Base-by-base conservation (phyloP, 768 basidiomycete species). In the Austroboletus eburneus region DNA sequence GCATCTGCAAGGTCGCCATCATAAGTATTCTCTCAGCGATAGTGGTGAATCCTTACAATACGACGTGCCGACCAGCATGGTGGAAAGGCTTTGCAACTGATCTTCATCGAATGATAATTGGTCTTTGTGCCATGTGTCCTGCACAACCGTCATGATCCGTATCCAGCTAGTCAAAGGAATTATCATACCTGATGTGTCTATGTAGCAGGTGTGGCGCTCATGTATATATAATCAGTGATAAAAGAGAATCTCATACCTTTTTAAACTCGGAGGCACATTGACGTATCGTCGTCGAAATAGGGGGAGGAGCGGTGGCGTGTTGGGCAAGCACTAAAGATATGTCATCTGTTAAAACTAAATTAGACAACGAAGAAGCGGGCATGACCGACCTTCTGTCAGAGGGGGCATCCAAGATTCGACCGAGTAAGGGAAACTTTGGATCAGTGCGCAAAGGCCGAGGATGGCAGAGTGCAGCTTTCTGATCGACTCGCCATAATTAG, bases 351-450 rank as follows among this genome's bases (percentile, higher is more conserved):
- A 35, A 35, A 33, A 37, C 13, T 43, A 27, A 22, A 14, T 32
- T 16, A 7, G 10, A 21, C 37, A 24, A 35, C 36, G 30, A 41
- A 43, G 12, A 25, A 38, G 35, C 39, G 27, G 32, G 21, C 44
- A 23, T 29, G 35, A 6, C 71, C 33, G 56, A 86, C 87, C 78
- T 72, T 89, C 87, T 29, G 86, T 87, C 43, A 90, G 72, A 17
- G 85, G 71, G 24, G 87, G 87, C 79, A 95, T 84, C 87, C 93
- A 98, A 52, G 83, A 81, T 59, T 95, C 95, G 13, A 97, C 86
- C 2, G 92, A 93, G 68, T 96, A 96, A 0, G 95, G 95, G 63
- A 88, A 95, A 47, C 92, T 94, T 57, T 94, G 90, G 27, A 98
- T 81, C 25, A 98, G 72, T 5, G 95, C 91, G 54, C 90, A 91